Base-by-base conservation (phyloP, 768 basidiomycete species). In the Lactarius tabidus region DNA sequence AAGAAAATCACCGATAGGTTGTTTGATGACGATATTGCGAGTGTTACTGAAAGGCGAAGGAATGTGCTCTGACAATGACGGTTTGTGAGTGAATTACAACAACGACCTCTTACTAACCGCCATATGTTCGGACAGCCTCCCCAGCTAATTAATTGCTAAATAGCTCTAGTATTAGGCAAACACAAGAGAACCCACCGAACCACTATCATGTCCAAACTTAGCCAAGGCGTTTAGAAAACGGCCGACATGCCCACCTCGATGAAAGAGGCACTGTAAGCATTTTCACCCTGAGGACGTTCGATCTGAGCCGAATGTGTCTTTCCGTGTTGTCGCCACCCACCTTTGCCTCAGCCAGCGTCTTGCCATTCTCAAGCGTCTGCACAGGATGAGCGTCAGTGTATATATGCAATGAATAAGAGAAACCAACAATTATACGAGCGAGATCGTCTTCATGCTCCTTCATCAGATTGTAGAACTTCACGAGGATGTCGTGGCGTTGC, bases 281-380 rank as follows among this genome's bases (percentile, higher is more conserved):
- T 88, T 78, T 99, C 96, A 29, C 89, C 87, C 85, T 91, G 66
- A 15, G 62, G 53, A 60, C 54, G 33, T 65, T 26, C 26, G 2
- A 45, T 48, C 45, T 53, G 23, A 41, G 33, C 69, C 56, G 36
- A 17, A 43, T 33, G 48, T 56, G 29, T 38, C 18, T 20, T 41
- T 52, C 15, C 26, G 8, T 33, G 28, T 43, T 61, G 55, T 56
- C 33, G 48, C 59, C 48, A 45, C 65, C 15, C 67, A 90, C 91
- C 84, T 91, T 90, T 39, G 85, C 91, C 69, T 98, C 95, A 0
- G 80, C 78, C 52, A 97, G 78, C 9, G 94, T 83, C 78, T 98
- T 99, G 39, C 97, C 97, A 72, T 99, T 99, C 79, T 99, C 97
- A 65, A 95, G 77, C 7, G 93, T 95, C 92, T 93, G 38, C 7